Percentiles rank a stretch among this genome's conserved stretches.
These are phyloP conservation scores for Lachancea cidri DNA, from an alignment of 805 yeast genomes.

Conservation along the genomic window DNA sequence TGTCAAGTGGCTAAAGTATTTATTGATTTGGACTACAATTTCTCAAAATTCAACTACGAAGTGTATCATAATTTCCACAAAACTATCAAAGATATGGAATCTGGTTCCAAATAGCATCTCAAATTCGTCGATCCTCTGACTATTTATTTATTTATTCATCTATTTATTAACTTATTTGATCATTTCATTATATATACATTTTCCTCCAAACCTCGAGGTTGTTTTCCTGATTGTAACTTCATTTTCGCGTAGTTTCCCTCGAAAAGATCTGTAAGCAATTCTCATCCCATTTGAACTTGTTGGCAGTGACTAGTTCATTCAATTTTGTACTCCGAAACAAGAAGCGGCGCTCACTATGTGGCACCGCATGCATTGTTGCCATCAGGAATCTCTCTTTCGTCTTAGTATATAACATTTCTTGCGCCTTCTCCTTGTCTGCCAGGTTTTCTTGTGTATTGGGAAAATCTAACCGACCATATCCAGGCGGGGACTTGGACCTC, in stretches of 20 bases:
- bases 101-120: conserved; percentile 6
- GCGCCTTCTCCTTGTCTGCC: conserved; percentile 35
- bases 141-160: background rate
- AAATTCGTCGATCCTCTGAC: background rate
- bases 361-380: conserved; percentile 35
- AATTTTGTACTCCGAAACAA: conserved; percentile 41
- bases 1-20: conserved; percentile 57
- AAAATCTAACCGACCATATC: conserved; percentile 54
- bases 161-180: background rate
- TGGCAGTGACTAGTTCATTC: conserved; percentile 35
- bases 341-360: conserved; percentile 34
- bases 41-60: conserved; percentile 48
- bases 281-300: conserved; percentile 31
- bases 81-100: conserved; percentile 19
- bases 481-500: conserved; percentile 49
- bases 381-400: conserved; percentile 42
- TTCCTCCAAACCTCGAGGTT: too few relatives aligned
- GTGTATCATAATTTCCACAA: conserved; percentile 40
- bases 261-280: conserved; percentile 19
- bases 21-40: conserved; percentile 58
- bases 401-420: conserved; percentile 32
- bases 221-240: too few relatives aligned
- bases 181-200: background rate
- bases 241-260: conserved; percentile 9
- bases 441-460: conserved; percentile 50